Percentiles rank a stretch among this genome's conserved stretches.
phyloP scores from a whole-genome alignment of 306 rosid species.

The Adenanthera pavonina region DNA sequence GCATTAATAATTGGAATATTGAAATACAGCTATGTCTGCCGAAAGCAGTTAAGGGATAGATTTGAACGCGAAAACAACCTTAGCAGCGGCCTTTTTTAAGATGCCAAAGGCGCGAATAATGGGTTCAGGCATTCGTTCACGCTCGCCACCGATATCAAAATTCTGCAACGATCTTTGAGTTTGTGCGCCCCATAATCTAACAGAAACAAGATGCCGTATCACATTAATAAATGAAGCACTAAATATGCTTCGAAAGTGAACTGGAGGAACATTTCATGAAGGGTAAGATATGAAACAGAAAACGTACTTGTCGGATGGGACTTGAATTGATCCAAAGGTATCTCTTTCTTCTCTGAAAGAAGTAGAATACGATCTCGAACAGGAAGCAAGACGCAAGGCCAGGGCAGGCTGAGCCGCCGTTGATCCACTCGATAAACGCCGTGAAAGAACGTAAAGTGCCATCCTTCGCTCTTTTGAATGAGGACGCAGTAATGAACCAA shows the following conservation, averaged over 20 bases:
- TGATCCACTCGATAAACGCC: conserved; percentile 61
- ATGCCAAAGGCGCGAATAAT: conserved; percentile 91
- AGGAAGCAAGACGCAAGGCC: conserved; percentile 51
- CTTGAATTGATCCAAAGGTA: conserved; percentile 93
- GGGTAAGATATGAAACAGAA: neutral
- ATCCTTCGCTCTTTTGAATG: conserved; percentile 25
- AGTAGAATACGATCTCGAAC: conserved; percentile 63
- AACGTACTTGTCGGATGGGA: conserved; percentile 87
- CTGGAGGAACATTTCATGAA: neutral
- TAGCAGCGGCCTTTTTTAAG: conserved; percentile 92
- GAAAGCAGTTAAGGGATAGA: neutral
- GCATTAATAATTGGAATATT: neutral
- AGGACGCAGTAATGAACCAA: neutral
- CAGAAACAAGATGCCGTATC: neutral
- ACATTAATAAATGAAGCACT: neutral
- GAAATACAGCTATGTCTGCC: neutral
- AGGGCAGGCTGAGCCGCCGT: conserved; percentile 35
- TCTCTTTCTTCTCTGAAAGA: conserved; percentile 90
- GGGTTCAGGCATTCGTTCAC: conserved; percentile 98
- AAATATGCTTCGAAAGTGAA: neutral
- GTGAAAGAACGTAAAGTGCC: conserved; percentile 63
- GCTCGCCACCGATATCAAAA: conserved; percentile 94
- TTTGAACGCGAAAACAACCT: conserved; percentile 46
- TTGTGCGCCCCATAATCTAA: conserved; percentile 97
- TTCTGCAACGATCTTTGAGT: conserved; percentile 94